A percentile compares a stretch with the other conserved stretches of the same genome.
Conservation (phyloP, 345 rosid species). For the Laguncularia racemosa region DNA sequence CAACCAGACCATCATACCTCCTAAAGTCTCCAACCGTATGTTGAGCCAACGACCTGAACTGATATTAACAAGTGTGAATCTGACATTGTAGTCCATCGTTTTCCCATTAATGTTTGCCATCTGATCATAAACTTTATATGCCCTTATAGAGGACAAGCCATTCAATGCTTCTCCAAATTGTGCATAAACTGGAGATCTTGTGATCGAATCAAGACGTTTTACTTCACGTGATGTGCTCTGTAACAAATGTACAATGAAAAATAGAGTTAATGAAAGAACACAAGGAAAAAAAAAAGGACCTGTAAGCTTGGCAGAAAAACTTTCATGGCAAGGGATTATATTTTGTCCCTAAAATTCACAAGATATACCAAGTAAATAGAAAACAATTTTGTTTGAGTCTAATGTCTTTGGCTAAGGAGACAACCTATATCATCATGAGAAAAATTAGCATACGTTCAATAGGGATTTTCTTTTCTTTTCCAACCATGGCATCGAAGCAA, state of each 20-base stretch:
- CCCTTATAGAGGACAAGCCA: conserved; percentile 80
- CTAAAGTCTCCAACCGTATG: conserved; percentile 75
- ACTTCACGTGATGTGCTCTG: conserved; percentile 94
- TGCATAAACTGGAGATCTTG: conserved; percentile 86
- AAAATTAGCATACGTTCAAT: no score
- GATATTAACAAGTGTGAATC: conserved; percentile 73
- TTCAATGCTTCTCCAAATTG: conserved; percentile 95
- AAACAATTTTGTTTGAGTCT: no score
- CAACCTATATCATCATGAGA: no score
- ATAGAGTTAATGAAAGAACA: not conserved
- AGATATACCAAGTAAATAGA: no score
- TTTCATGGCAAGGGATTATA: no score
- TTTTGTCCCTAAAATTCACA: no score
- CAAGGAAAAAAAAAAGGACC: no score
- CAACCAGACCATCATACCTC: conserved; percentile 92
- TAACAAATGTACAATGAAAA: conserved; percentile 9
- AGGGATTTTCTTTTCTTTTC: no score
- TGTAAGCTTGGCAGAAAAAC: no score
- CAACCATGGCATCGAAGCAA: no score
- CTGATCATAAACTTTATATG: conserved; percentile 83
- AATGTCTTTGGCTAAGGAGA: no score
- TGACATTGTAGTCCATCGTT: conserved; percentile 87
- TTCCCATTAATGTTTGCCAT: conserved; percentile 71
- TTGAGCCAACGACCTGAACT: conserved; percentile 87
- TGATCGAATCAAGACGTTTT: conserved; percentile 83